A percentile compares a stretch with the other conserved stretches of the same genome.
These are phyloP conservation scores for Paragyromitra xinjiangensis DNA, from an alignment of 495 filamentous ascomycete genomes.

Conservation along the genomic window DNA sequence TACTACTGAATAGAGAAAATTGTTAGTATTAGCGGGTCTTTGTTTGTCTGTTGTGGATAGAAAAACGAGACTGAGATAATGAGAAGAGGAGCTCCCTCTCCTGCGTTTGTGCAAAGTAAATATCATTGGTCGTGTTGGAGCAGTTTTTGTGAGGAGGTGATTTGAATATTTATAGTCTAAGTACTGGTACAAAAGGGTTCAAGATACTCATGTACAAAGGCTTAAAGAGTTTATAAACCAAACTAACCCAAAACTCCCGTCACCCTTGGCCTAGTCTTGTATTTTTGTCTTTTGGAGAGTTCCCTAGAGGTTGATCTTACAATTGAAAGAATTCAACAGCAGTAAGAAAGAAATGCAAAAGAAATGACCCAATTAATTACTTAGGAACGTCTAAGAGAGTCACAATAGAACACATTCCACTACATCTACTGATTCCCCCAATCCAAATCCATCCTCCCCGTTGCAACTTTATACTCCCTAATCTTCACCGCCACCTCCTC, in stretches of 20 bases:
- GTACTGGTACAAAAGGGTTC: conserved; percentile 15
- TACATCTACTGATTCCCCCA: conserved; percentile 71
- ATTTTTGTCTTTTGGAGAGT: not conserved
- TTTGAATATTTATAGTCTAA: not conserved
- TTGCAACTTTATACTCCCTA: conserved; percentile 75
- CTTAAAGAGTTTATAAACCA: conserved; percentile 7
- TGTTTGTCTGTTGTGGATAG: conserved; percentile 38
- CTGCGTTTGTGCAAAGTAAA: conserved; percentile 8
- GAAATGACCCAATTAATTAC: not conserved
- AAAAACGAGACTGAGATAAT: conserved; percentile 41
- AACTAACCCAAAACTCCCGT: conserved; percentile 13
- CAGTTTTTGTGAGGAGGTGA: not conserved
- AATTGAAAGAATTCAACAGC: not conserved
- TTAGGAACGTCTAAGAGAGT: not conserved
- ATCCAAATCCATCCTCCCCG: conserved; percentile 77
- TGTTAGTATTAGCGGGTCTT: conserved; percentile 20
- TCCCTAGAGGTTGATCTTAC: not conserved
- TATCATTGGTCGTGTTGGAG: not conserved
- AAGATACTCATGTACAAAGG: not conserved
- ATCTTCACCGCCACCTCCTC: conserved; percentile 76
- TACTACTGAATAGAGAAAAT: conserved; percentile 71
- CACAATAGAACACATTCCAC: not conserved
- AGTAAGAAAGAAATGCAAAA: not conserved
- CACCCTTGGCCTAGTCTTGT: not conserved
- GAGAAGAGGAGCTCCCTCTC: conserved; percentile 19